Base-by-base conservation (phyloP, 192 early-diverging fungal species). In the Podila verticillata region DNA sequence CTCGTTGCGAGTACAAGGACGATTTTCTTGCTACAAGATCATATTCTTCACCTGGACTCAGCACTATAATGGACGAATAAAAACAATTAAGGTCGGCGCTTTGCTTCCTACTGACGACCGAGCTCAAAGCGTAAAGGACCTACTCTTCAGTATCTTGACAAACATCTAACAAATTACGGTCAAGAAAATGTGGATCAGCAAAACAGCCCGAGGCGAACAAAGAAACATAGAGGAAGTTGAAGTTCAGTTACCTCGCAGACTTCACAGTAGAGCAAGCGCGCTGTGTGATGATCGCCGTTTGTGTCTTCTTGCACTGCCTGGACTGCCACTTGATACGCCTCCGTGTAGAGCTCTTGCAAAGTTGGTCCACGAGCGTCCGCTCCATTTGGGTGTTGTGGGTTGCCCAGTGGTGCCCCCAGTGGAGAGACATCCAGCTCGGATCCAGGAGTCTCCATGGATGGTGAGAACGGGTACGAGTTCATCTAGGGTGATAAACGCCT, bases 261-360 rank as follows among this genome's bases (percentile, higher is more conserved):
- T 79, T 79, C 75, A 48, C 68, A 79, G 44, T 79, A 79, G 2
- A 79, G 64, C 2, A 79, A 58, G 2, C 75, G 28, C 5, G 75
- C 75, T 20, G 75, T 79, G 32, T 79, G 75, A 63, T 79, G 75
- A 63, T 79, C 75, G 10, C 75, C 75, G 49, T 72, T 72, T 5
- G n/a, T 3, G 57, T 79, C 75, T 30, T 79, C 75, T 28, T 79
- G 75, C 10, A 79, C 75, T 17, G 75, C 75, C 31, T 79, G 75
- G 22, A 79, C 49, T 0, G 75, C 68, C 3, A 66, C 36, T 2
- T 64, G 64, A 22, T 79, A 79, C 0, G 75, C 75, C 29, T 79
- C 75, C 5, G 60, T 31, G 61, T 79, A 79, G 3, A 79, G 69
- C 34, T 71, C 69, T 20, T 57, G 17, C 4, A 79, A 9, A 0